Conservation (phyloP, 371 early-diverging fungal species). For the Rhizopus sp. region DNA sequence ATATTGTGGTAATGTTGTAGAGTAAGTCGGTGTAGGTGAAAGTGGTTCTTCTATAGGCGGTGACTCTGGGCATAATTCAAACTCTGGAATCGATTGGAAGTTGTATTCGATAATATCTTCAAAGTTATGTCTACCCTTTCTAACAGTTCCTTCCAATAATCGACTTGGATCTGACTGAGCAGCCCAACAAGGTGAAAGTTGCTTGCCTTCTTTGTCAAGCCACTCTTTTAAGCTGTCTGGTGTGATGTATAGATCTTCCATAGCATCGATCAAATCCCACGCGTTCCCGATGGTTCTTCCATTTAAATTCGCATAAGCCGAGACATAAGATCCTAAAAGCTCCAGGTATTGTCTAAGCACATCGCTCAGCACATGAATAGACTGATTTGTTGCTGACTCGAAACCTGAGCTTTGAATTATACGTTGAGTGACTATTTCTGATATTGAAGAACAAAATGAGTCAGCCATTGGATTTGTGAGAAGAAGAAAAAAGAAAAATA, state of each 20-base stretch:
- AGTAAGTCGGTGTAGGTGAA: background rate
- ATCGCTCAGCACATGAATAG: slow-evolving; percentile 46
- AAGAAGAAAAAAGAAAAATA: background rate
- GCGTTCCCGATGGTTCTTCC: slow-evolving; percentile 40
- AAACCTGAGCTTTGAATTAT: slow-evolving; percentile 53
- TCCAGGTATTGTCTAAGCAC: slow-evolving; percentile 46
- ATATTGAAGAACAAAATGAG: slow-evolving; percentile 45
- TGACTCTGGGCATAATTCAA: slow-evolving; percentile 14
- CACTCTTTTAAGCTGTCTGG: slow-evolving; percentile 32
- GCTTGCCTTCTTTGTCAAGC: slow-evolving; percentile 48
- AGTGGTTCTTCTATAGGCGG: background rate
- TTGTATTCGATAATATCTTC: slow-evolving; percentile 24
- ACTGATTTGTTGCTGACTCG: slow-evolving; percentile 39
- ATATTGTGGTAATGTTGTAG: slow-evolving; percentile 28
- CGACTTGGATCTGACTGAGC: slow-evolving; percentile 51
- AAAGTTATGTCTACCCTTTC: slow-evolving; percentile 17
- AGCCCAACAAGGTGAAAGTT: slow-evolving; percentile 46
- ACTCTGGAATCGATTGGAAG: slow-evolving; percentile 19
- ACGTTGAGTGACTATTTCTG: slow-evolving; percentile 45
- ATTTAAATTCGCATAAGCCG: slow-evolving; percentile 44
- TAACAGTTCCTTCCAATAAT: slow-evolving; percentile 35
- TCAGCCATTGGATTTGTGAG: slow-evolving; percentile 38
- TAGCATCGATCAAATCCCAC: slow-evolving; percentile 37
- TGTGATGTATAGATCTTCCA: slow-evolving; percentile 35
- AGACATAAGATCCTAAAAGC: slow-evolving; percentile 38